Base-by-base conservation (phyloP, 2,329 filamentous ascomycete genomes). In the Coniochaeta prunicola region DNA sequence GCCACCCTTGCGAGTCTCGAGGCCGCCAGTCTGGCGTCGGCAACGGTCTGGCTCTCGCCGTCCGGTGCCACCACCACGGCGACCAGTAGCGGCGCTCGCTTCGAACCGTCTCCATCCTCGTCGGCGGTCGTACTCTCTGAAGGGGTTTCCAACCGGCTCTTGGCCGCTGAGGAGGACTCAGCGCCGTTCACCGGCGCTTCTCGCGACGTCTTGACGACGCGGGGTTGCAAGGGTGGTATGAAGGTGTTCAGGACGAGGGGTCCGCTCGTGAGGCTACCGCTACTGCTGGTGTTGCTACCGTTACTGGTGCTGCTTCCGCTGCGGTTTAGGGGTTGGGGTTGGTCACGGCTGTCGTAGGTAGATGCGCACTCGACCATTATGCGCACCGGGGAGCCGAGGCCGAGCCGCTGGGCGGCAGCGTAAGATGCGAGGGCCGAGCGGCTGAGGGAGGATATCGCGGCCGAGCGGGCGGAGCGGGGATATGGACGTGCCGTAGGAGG, bases 341-440 rank as follows among this genome's bases (percentile, higher is more conserved):
- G 2, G 36, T 53, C 17, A 62, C 59, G 36, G 64, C 64, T 1
- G 61, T 60, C 63, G 34, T 36, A 24, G 36, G 36, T 26, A 33
- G 50, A 21, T 2, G 71, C 73, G 67, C 82, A 81, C 67, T 86
- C 83, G 67, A 86, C 77, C 69, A 86, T 80, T 62, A 86, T 76
- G 68, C 83, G 80, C 65, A 81, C 75, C 2, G 82, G 80, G 7
- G 68, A 65, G 63, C 83, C 83, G 48, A 84, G 75, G 53, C 76
- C 77, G 7, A 85, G 74, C 56, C 82, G 79, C 34, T 73, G 71
- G 5, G 80, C 79, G 55, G 81, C 74, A 53, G 81, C 78, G 65
- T 81, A 79, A 13, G 80, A 78, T 60, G 74, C 76, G 26, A 85
- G 75, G 17, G 83, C 80, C 56, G 78, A 76, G 53, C 76, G 75